Evolutionary conservation across 345 rosid genomes (phyloP), one percentile per base, ranked within the genome.

Genomic region (Cardiospermum halicacabum): DNA sequence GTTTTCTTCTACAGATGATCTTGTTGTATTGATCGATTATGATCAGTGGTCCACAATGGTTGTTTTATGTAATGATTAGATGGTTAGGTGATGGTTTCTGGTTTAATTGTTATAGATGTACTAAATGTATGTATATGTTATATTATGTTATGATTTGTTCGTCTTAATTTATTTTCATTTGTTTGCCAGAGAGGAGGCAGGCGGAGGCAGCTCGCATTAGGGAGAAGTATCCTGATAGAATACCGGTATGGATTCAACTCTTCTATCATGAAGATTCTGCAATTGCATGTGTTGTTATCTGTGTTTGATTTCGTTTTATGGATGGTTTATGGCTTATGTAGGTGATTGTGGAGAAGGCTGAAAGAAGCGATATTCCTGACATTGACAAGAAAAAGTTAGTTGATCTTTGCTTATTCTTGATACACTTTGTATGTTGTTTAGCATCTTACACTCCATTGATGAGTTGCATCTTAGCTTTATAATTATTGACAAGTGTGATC

Each of bases 221-320:
- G 75, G 89, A 84, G 67, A 84, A 81, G 68, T 84, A 84, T 72
- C 89, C 89, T n/a, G 89, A 84, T 58, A 84, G 89, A 80, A 84
- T 84, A 56, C 89, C 89, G 2, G 89, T 84, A 79, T 66, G 84
- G 36, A 64, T 31, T 45, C 12, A 21, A 3, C 16, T n/a, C 15
- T 4, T 40, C 53, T 42, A 3, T 53, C 16, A 11, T 31, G 34
- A 7, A 21, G 16, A 1, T 56, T 16, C 18, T 62, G 10, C 49
- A 37, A 5, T 30, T 62, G 15, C 49, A 37, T 25, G 24, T 25
- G 21, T 11, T 48, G 27, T n/a, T n/a, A n/a, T 34, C 12, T 53
- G n/a, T 39, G n/a, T 7, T 58, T 2, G 0, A 10, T 25, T 12
- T 42, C 18, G 25, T 48, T 2, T 47, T n/a, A 11, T 19, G 31